Percentiles rank a stretch among this genome's conserved stretches.
These are phyloP conservation scores for Colletotrichum tofieldiae DNA, from an alignment of 2,329 filamentous ascomycete species.

Conservation along the genomic window DNA sequence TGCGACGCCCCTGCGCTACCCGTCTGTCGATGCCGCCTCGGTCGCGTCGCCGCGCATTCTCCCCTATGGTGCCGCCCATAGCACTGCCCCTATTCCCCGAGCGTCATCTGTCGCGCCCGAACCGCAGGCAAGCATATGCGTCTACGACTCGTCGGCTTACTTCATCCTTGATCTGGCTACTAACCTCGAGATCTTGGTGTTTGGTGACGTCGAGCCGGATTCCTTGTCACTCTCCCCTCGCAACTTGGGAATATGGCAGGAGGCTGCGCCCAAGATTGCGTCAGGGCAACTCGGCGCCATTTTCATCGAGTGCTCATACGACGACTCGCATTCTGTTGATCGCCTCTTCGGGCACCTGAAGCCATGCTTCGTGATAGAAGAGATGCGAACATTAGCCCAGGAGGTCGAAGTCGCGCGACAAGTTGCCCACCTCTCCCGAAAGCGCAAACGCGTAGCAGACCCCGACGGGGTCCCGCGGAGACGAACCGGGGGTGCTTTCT, in stretches of 20 bases:
- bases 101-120: slow-evolving; percentile 31
- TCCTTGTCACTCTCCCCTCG: slow-evolving; percentile 85
- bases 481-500: slow-evolving; percentile 39
- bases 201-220: slow-evolving; percentile 96
- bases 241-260: slow-evolving; percentile 87
- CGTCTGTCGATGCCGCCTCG: slow-evolving; percentile 51
- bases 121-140: slow-evolving; percentile 68
- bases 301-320: slow-evolving; percentile 97
- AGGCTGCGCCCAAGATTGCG: slow-evolving; percentile 88
- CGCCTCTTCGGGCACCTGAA: slow-evolving; percentile 91
- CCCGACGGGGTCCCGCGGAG: slow-evolving; percentile 50
- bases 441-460: slow-evolving; percentile 73
- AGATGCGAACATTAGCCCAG: slow-evolving; percentile 80
- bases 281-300: slow-evolving; percentile 82
- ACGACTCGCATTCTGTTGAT: slow-evolving; percentile 82
- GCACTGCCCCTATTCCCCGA: slow-evolving; percentile 11
- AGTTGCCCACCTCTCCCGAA: slow-evolving; percentile 62
- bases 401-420: slow-evolving; percentile 74
- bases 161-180: slow-evolving; percentile 86
- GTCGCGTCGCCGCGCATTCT: slow-evolving; percentile 43
- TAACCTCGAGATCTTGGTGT: slow-evolving; percentile 87
- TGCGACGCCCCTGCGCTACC: slow-evolving; percentile 45
- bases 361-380: slow-evolving; percentile 85
- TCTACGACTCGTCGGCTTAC: slow-evolving; percentile 92
- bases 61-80: slow-evolving; percentile 18